A percentile compares a stretch with the other conserved stretches of the same genome.
These are phyloP conservation scores for Lecanosticta acicola DNA, from an alignment of 2,329 filamentous ascomycete species.

Conservation along the genomic window DNA sequence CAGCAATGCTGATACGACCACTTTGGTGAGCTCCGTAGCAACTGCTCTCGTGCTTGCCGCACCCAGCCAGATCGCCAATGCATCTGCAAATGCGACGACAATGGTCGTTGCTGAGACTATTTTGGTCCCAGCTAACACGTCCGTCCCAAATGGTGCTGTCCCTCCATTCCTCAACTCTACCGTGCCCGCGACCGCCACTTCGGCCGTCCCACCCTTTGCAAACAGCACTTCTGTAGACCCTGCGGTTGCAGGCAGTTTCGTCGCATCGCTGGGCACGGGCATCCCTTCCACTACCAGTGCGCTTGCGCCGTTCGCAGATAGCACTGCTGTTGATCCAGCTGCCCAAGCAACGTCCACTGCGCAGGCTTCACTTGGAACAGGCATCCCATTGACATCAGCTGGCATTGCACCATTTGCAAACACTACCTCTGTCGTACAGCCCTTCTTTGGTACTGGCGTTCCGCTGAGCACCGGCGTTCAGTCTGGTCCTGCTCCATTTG, in stretches of 20 bases:
- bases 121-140: not conserved
- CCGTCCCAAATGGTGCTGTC: too few species aligned
- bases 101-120: not conserved
- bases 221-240: not conserved
- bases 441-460: not conserved
- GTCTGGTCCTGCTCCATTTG: not conserved
- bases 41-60: not conserved
- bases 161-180: too few species aligned
- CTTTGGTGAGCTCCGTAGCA: not conserved
- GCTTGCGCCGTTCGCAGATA: not conserved
- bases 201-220: not conserved
- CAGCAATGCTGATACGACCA: not conserved
- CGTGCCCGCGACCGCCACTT: not conserved
- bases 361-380: not conserved
- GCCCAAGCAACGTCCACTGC: not conserved
- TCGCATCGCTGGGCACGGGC: too few species aligned
- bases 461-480: not conserved
- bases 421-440: not conserved
- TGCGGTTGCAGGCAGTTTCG: too few species aligned
- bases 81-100: not conserved
- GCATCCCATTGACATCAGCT: not conserved
- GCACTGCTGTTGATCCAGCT: not conserved
- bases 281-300: too few species aligned
- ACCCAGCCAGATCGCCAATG: not conserved
- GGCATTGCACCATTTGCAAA: not conserved